Evolutionary conservation across 495 filamentous ascomycete species (phyloP).

Genomic region (Hyaloscypha finlandica): DNA sequence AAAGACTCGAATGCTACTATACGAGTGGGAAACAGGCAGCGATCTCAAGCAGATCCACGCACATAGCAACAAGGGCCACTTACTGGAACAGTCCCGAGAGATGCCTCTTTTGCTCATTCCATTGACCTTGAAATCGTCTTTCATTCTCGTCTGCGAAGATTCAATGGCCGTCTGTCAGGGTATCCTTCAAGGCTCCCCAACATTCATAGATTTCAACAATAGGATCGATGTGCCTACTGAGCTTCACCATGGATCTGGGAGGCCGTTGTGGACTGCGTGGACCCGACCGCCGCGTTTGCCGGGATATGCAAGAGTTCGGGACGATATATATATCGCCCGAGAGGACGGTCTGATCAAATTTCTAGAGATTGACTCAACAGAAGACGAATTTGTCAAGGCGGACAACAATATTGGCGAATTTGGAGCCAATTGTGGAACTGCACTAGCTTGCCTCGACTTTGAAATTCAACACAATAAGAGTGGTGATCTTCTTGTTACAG

Average conservation of each 20-base stretch:
- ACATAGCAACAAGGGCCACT: conserved; percentile 48
- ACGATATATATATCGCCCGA: conserved; percentile 76
- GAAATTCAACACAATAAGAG: conserved; percentile 38
- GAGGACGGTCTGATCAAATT: conserved; percentile 77
- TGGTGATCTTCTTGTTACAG: conserved; percentile 76
- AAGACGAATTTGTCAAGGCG: conserved; percentile 44
- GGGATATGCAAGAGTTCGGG: conserved; percentile 57
- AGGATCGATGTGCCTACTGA: conserved; percentile 35
- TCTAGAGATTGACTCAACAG: conserved; percentile 60
- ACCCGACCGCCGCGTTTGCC: conserved; percentile 64
- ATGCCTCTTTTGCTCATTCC: conserved; percentile 70
- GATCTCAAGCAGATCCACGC: conserved; percentile 36
- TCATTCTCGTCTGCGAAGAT: conserved; percentile 60
- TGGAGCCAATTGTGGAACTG: conserved; percentile 61
- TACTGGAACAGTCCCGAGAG: conserved; percentile 59
- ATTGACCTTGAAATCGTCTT: conserved; percentile 62
- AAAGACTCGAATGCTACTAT: conserved; percentile 64
- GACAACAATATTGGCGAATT: conserved; percentile 58
- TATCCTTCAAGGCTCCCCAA: conserved; percentile 51
- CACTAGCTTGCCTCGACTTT: conserved; percentile 62
- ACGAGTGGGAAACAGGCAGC: conserved; percentile 68
- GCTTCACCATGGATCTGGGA: conserved; percentile 41
- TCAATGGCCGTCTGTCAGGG: conserved; percentile 62
- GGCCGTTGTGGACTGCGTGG: conserved; percentile 64
- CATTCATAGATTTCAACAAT: conserved; percentile 41